phyloP scores from a whole-genome alignment of 345 rosid genomes.

The Litchi chinensis region DNA sequence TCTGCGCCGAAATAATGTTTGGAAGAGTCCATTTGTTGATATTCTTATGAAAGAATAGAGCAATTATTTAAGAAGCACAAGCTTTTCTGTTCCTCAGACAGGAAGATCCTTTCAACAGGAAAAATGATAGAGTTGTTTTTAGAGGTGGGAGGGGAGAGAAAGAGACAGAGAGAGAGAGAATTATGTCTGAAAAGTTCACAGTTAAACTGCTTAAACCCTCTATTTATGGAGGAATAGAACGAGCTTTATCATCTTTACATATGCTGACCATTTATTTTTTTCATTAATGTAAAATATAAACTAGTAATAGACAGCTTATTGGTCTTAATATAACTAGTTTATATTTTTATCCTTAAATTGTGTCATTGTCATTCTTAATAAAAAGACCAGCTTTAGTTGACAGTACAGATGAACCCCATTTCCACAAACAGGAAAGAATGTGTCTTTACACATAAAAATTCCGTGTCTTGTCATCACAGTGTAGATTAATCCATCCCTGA shows the following conservation, averaged over 20 bases:
- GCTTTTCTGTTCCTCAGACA: too few species aligned
- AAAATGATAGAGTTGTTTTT: neutral
- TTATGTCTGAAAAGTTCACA: neutral
- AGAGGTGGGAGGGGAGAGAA: neutral
- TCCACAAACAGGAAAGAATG: slow-evolving; percentile 21
- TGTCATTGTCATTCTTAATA: slow-evolving; percentile 18
- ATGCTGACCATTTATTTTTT: slow-evolving; percentile 25
- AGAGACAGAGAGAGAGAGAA: slow-evolving; percentile 11
- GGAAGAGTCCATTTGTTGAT: slow-evolving; percentile 33
- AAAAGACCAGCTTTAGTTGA: slow-evolving; percentile 10
- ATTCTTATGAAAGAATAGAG: too few species aligned
- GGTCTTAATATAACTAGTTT: slow-evolving; percentile 20
- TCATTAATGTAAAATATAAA: neutral
- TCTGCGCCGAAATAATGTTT: slow-evolving; percentile 42
- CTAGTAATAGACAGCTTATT: slow-evolving; percentile 42
- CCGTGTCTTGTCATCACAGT: slow-evolving; percentile 34
- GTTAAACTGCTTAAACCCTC: slow-evolving; percentile 9
- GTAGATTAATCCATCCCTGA: slow-evolving; percentile 31
- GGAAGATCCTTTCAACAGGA: neutral
- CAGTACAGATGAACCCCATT: slow-evolving; percentile 18
- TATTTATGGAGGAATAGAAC: slow-evolving; percentile 17
- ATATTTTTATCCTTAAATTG: slow-evolving; percentile 15
- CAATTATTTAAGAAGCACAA: neutral
- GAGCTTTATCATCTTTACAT: slow-evolving; percentile 26
- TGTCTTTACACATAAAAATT: slow-evolving; percentile 40